Base-by-base conservation (phyloP, 2,329 filamentous ascomycete species). In the Alternaria sp. region DNA sequence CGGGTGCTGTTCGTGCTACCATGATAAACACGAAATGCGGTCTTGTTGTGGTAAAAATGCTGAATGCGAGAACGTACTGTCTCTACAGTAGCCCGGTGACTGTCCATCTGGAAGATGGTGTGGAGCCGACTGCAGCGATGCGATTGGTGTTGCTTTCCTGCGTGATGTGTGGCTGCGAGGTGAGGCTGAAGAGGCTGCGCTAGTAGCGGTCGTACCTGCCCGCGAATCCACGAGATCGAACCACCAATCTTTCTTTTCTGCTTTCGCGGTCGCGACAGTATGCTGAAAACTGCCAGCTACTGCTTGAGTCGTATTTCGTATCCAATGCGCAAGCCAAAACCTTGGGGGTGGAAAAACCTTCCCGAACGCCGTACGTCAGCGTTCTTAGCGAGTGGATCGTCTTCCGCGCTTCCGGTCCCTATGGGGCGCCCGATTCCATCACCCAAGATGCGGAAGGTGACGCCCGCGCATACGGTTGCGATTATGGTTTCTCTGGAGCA, bases 1-100 rank as follows among this genome's bases (percentile, higher is more conserved):
- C 92, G 88, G 14, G 92, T 94, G 79, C 88, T 91, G 82, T 92
- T 93, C 23, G 91, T 93, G 3, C 89, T 88, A 69, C 92, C 92
- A 79, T 94, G 91, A 72, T 89, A 92, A 72, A 94, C 67, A 10
- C 76, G 73, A 55, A 78, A 78, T 2, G 75, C 67, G 3, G 67
- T 73, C 50, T 72, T 74, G 20, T 60, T 62, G 21, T 60, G 55
- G 63, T 78, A 72, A 21, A 78, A 78, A 9, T 74, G 65, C 10
- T 67, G 59, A 9, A 77, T 67, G 21, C 64, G 69, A 20, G 61
- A 56, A 47, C 71, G 62, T 10, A 79, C 60, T 18, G 47, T 51
- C n/a, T 71, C 68, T 6, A 78, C 73, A 11, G 65, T 64, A 20
- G 59, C 21, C n/a, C 66, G 58, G 56, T 78, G 75, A 14, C 18